These are phyloP conservation scores for Thalassiosira delicatula DNA, from an alignment of 352 stramenopile genomes.

Conservation along the genomic window DNA sequence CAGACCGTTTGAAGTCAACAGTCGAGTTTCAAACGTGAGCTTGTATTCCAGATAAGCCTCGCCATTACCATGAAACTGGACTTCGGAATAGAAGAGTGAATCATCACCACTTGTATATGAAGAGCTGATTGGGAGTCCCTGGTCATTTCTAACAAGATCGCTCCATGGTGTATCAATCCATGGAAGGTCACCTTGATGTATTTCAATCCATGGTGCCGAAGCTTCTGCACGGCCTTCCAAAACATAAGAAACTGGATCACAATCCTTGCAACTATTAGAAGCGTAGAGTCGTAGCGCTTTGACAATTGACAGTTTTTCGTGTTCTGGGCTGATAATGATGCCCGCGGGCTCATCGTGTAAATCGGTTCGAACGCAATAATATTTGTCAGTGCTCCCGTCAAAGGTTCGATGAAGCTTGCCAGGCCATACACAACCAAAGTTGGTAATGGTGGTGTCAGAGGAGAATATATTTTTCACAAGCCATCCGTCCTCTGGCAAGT, in stretches of 20 bases:
- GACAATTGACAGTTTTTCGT: slow-evolving; percentile 1
- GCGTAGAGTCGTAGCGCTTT: slow-evolving; percentile 19
- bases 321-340: neutral
- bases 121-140: neutral
- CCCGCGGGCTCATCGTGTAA: neutral
- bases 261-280: neutral
- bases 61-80: neutral
- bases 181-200: slow-evolving; percentile 2
- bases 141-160: neutral
- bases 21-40: neutral
- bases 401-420: neutral
- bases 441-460: neutral
- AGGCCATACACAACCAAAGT: neutral
- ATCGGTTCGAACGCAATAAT: neutral
- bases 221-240: slow-evolving; percentile 14
- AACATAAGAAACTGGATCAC: slow-evolving; percentile 2
- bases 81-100: neutral
- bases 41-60: neutral
- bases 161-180: neutral
- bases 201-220: neutral
- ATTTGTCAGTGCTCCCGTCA: neutral
- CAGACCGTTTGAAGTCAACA: too few relatives aligned
- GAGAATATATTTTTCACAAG: neutral
- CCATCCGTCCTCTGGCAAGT: neutral
- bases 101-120: neutral